phyloP scores from a whole-genome alignment of 768 basidiomycete genomes.

The Vishniacozyma victoriae region DNA sequence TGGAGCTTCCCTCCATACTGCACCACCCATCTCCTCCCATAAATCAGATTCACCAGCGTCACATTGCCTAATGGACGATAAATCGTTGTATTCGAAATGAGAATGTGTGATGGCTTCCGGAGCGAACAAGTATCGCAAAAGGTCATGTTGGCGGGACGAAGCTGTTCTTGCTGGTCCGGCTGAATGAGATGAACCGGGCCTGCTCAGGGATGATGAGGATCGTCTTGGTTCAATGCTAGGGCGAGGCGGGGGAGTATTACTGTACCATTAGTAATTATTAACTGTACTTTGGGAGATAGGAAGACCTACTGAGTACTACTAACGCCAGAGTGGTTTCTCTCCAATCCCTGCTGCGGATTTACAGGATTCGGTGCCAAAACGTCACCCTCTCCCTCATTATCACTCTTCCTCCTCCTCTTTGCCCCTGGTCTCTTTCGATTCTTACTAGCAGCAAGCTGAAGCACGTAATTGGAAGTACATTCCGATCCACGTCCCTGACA shows the following conservation, averaged over 20 bases:
- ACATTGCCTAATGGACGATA: conserved; percentile 20
- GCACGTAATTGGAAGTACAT: conserved; percentile 32
- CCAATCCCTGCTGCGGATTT: too few relatives aligned
- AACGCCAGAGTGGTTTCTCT: too few relatives aligned
- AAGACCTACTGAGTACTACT: too few relatives aligned
- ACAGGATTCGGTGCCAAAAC: not conserved
- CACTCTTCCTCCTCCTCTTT: not conserved
- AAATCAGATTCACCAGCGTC: conserved; percentile 17
- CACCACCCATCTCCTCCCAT: conserved; percentile 30
- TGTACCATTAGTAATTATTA: too few relatives aligned
- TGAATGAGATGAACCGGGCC: too few relatives aligned
- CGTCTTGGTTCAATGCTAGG: too few relatives aligned
- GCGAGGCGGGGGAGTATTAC: too few relatives aligned
- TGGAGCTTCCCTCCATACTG: conserved; percentile 31
- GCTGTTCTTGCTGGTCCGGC: not conserved
- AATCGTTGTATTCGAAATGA: conserved; percentile 39
- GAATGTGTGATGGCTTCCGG: conserved; percentile 27
- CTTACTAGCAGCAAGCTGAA: conserved; percentile 11
- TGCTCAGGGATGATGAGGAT: too few relatives aligned
- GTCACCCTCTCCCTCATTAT: conserved; percentile 4
- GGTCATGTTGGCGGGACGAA: conserved; percentile 15
- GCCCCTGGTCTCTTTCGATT: too few relatives aligned
- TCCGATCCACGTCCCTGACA: conserved; percentile 15
- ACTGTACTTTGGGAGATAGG: too few relatives aligned
- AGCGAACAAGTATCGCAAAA: conserved; percentile 44